Base-by-base conservation (phyloP, 2,329 filamentous ascomycete genomes). In the Eutypa lata region DNA sequence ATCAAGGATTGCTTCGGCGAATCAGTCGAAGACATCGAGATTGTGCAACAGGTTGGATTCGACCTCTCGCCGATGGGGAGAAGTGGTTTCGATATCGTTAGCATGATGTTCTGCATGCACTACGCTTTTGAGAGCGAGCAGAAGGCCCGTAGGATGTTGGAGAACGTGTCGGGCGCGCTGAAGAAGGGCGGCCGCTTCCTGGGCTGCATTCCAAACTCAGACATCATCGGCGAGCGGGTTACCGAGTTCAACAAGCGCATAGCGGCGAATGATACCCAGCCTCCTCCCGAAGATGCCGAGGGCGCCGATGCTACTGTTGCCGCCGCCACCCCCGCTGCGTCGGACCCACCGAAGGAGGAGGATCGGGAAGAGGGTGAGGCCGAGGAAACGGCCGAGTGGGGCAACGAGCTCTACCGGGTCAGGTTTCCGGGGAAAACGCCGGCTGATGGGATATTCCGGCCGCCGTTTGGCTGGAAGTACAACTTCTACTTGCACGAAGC, bases 91-190 rank as follows among this genome's bases (percentile, higher is more conserved):
- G 94, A 99, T 68, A 89, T 97, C 42, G 93, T 99, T 57, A 91
- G 88, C 67, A 96, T 96, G 84, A 99, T 99, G 94, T 99, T 99
- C 71, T 95, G 91, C 65, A 94, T 99, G 86, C 94, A 99, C 74
- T 99, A 99, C 70, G 92, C 94, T 6, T 99, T 97, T 62, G 94
- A 97, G 75, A 90, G 80, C 49, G 93, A 99, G 70, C 83, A 84
- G 47, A 95, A 96, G 71, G 91, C 93, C 2, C 84, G 91, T 44
- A 89, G 84, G 57, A 97, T 99, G 94, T 80, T 99, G 52, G 83
- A 86, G 64, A 99, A 99, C 66, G 93, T 99, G 3, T 88, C 94
- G 0, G 89, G 91, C 1, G 83, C 89, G 2, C 73, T 99, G 64
- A 96, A 93, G 71, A 97, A 97, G 68, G 94, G 94, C 22, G 94